Evolutionary conservation across 2,329 filamentous ascomycete genomes (phyloP).

Genomic region (Cryphonectria parasitica): DNA sequence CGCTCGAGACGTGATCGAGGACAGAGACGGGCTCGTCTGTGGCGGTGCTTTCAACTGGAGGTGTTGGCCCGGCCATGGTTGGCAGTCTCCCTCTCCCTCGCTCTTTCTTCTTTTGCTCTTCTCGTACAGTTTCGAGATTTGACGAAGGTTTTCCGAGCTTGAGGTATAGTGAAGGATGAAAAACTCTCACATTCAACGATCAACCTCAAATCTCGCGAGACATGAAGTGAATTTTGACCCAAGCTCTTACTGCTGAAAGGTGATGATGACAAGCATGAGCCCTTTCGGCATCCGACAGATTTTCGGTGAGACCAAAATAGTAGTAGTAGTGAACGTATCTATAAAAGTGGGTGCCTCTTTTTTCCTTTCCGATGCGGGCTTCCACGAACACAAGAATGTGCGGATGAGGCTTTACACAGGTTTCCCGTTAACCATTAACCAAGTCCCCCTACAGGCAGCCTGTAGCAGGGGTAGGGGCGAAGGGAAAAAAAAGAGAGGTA

Average conservation of each 20-base stretch:
- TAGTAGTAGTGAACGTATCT: neutral
- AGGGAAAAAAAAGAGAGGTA: neutral
- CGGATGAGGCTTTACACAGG: constrained; percentile 1
- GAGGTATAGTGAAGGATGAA: neutral
- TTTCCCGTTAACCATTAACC: neutral
- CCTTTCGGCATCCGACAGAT: constrained; percentile 4
- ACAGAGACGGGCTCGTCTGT: constrained; percentile 19
- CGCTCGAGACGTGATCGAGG: constrained; percentile 35
- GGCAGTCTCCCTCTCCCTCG: neutral
- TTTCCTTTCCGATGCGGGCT: neutral
- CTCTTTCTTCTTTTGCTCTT: neutral
- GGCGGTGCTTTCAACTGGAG: constrained; percentile 1
- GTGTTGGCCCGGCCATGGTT: constrained; percentile 20
- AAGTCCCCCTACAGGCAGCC: neutral
- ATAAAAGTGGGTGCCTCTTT: neutral
- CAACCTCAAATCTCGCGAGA: neutral
- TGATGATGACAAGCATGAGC: neutral
- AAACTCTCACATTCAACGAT: neutral
- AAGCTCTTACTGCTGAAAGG: neutral
- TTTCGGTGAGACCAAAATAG: neutral
- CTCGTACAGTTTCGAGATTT: neutral
- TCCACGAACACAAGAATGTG: neutral
- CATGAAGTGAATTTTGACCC: neutral
- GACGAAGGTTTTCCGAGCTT: neutral
- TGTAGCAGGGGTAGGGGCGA: neutral